phyloP scores from a whole-genome alignment of 306 rosid species.

The Ceratonia siliqua region DNA sequence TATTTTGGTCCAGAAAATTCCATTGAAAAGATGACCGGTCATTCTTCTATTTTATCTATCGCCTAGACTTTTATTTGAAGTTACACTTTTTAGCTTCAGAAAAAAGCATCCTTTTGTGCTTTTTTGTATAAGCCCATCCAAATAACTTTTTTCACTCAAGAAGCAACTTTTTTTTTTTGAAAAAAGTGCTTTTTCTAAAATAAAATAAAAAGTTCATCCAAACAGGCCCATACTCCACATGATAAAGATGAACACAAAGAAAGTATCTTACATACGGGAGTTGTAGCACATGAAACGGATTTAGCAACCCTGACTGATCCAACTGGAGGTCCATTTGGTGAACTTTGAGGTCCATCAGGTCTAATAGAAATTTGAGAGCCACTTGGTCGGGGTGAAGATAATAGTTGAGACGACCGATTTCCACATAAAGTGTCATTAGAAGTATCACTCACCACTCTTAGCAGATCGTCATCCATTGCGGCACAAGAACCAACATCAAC shows the following conservation, averaged over 20 bases:
- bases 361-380: conserved; percentile 55
- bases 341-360: conserved; percentile 59
- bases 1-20: too few species aligned
- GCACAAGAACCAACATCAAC: conserved; percentile 60
- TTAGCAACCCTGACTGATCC: conserved; percentile 67
- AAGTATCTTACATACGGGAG: conserved; percentile 84
- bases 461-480: conserved; percentile 79
- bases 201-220: too few species aligned
- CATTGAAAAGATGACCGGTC: too few species aligned
- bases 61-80: too few species aligned
- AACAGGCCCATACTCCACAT: conserved; percentile 19
- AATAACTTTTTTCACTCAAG: too few species aligned
- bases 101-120: too few species aligned
- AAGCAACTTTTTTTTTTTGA: too few species aligned
- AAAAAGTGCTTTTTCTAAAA: too few species aligned
- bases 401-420: conserved; percentile 55
- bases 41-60: too few species aligned
- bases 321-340: conserved; percentile 43
- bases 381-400: conserved; percentile 71
- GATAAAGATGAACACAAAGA: conserved; percentile 37
- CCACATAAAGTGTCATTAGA: conserved; percentile 67
- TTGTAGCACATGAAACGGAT: conserved; percentile 59
- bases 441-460: conserved; percentile 59
- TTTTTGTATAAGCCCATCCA: too few species aligned
- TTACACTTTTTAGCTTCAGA: too few species aligned